Percentiles rank a stretch among this genome's conserved stretches.
phyloP scores from a whole-genome alignment of 371 early-diverging fungal genomes.

The Mucor sp. region DNA sequence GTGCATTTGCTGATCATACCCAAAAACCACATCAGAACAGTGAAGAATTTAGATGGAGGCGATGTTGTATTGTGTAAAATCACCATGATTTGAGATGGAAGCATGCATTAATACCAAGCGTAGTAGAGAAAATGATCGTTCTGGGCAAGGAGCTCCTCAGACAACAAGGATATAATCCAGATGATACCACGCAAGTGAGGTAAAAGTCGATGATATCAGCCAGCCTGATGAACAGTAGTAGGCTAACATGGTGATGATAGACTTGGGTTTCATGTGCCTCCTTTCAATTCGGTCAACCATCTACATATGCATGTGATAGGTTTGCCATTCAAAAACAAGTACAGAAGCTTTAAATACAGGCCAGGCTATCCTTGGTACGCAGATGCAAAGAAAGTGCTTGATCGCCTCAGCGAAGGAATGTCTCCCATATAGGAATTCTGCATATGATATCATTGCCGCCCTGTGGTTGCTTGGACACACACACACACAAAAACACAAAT shows the following conservation, averaged over 20 bases:
- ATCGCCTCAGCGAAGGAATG: slow-evolving; percentile 15
- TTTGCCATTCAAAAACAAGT: slow-evolving; percentile 48
- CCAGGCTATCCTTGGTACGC: slow-evolving; percentile 34
- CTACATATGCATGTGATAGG: slow-evolving; percentile 64
- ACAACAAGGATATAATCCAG: slow-evolving; percentile 39
- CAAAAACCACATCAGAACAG: slow-evolving; percentile 45
- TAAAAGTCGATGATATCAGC: background rate
- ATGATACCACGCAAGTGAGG: slow-evolving; percentile 25
- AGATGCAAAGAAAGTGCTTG: slow-evolving; percentile 16
- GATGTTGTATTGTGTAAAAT: slow-evolving; percentile 52
- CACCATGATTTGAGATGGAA: background rate
- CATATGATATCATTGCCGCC: slow-evolving; percentile 11
- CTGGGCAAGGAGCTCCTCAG: slow-evolving; percentile 40
- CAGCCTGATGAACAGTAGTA: background rate
- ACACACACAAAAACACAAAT: no score
- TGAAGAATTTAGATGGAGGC: slow-evolving; percentile 36
- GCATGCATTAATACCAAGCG: no score
- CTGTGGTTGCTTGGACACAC: background rate
- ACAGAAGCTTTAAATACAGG: slow-evolving; percentile 28
- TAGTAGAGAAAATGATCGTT: slow-evolving; percentile 48
- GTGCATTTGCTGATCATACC: slow-evolving; percentile 62
- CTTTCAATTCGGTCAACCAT: slow-evolving; percentile 63
- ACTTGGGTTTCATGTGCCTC: slow-evolving; percentile 72
- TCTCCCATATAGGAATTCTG: slow-evolving; percentile 9
- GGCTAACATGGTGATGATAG: slow-evolving; percentile 11